These are phyloP conservation scores for Dothiorella sarmentorum DNA, from an alignment of 2,329 filamentous ascomycete species.

Conservation along the genomic window DNA sequence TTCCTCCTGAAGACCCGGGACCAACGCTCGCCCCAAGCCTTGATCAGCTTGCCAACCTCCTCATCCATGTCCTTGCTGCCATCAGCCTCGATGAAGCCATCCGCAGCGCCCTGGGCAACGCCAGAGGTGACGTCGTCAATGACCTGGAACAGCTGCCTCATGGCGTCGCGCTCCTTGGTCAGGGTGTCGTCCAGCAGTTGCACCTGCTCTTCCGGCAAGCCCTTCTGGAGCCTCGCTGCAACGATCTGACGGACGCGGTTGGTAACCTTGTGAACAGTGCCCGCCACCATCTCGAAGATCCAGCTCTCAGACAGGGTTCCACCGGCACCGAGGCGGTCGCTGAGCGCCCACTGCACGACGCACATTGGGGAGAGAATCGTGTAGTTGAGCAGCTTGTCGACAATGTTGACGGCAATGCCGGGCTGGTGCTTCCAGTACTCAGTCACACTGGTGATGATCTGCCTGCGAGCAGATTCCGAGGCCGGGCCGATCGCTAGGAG, in stretches of 20 bases:
- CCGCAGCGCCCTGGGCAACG: constrained; percentile 70
- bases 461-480: constrained; percentile 72
- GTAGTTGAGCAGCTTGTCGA: constrained; percentile 97
- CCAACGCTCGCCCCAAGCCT: constrained; percentile 83
- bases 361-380: constrained; percentile 82
- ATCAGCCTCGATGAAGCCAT: constrained; percentile 71
- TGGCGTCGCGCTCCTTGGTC: constrained; percentile 65
- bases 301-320: constrained; percentile 68
- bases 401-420: constrained; percentile 84
- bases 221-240: constrained; percentile 56
- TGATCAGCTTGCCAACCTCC: constrained; percentile 58
- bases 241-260: constrained; percentile 80
- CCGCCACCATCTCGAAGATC: constrained; percentile 85
- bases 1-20: constrained; percentile 77
- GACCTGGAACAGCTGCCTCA: constrained; percentile 74
- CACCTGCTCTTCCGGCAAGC: constrained; percentile 55
- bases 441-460: constrained; percentile 89
- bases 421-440: constrained; percentile 91
- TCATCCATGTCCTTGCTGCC: constrained; percentile 43
- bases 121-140: constrained; percentile 75
- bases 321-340: constrained; percentile 62
- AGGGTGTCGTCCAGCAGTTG: constrained; percentile 64
- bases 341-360: constrained; percentile 86
- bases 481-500: constrained; percentile 74
- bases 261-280: constrained; percentile 87